Conservation (phyloP, 2,329 filamentous ascomycete species). For the Exophiala mesophila region DNA sequence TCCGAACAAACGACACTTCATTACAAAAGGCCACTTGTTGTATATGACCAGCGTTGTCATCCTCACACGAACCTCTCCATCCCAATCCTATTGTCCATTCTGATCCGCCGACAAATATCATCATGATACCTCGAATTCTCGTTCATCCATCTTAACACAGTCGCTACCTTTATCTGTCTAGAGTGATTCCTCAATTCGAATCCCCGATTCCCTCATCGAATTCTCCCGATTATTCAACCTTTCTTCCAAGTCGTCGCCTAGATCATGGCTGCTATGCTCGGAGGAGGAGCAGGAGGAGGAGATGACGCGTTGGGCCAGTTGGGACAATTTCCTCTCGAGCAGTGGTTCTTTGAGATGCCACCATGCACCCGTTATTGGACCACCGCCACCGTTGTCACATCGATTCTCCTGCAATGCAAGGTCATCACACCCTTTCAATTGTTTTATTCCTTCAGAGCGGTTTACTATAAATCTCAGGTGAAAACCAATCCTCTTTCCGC, state of each 20-base stretch:
- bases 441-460: slow-evolving; percentile 91
- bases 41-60: too few species aligned
- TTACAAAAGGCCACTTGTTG: too few species aligned
- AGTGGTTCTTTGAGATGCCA: slow-evolving; percentile 99
- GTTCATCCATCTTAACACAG: slow-evolving; percentile 17
- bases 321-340: slow-evolving; percentile 73
- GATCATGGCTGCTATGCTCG: slow-evolving; percentile 22
- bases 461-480: slow-evolving; percentile 89
- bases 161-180: slow-evolving; percentile 14
- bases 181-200: slow-evolving; percentile 15
- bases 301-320: slow-evolving; percentile 33
- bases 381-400: slow-evolving; percentile 80
- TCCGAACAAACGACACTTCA: too few species aligned
- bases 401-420: slow-evolving; percentile 85
- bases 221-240: slow-evolving; percentile 14
- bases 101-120: slow-evolving; percentile 12
- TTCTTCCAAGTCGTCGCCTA: slow-evolving; percentile 15
- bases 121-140: slow-evolving; percentile 18
- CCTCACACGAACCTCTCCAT: slow-evolving; percentile 20
- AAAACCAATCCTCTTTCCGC: too few species aligned
- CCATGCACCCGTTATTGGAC: slow-evolving; percentile 97
- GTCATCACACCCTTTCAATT: slow-evolving; percentile 90
- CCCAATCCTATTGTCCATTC: slow-evolving; percentile 14
- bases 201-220: slow-evolving; percentile 15
- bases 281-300: slow-evolving; percentile 18